phyloP scores from a whole-genome alignment of 371 early-diverging fungal genomes.

The Apophysomyces trapeziformis region DNA sequence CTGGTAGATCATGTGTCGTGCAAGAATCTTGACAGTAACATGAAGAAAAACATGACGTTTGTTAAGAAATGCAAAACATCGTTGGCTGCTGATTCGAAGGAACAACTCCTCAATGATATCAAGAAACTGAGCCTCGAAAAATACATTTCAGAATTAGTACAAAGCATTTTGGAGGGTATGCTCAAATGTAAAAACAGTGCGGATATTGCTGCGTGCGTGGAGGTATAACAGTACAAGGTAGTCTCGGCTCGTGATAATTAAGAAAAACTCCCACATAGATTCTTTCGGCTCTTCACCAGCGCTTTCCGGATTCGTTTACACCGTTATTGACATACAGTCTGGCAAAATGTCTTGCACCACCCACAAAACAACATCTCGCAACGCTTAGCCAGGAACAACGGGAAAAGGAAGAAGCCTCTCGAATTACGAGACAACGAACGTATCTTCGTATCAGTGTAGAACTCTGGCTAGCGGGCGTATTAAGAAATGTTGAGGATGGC shows the following conservation, averaged over 20 bases:
- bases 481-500: slow-evolving; percentile 74
- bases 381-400: slow-evolving; percentile 74
- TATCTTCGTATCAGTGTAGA: slow-evolving; percentile 81
- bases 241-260: background rate
- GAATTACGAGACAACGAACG: slow-evolving; percentile 72
- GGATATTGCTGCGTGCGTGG: slow-evolving; percentile 85
- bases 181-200: slow-evolving; percentile 68
- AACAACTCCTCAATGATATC: slow-evolving; percentile 82
- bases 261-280: slow-evolving; percentile 46
- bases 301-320: slow-evolving; percentile 85
- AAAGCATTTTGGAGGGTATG: slow-evolving; percentile 81
- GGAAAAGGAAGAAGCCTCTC: slow-evolving; percentile 83
- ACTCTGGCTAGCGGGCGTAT: slow-evolving; percentile 82
- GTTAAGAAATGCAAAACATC: slow-evolving; percentile 90
- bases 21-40: slow-evolving; percentile 88
- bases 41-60: slow-evolving; percentile 96
- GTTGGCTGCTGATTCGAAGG: slow-evolving; percentile 74
- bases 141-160: slow-evolving; percentile 91
- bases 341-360: slow-evolving; percentile 56
- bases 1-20: slow-evolving; percentile 28
- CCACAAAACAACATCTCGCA: slow-evolving; percentile 57
- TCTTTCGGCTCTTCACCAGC: slow-evolving; percentile 86
- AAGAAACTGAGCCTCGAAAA: slow-evolving; percentile 91
- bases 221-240: slow-evolving; percentile 47
- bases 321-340: slow-evolving; percentile 66